A percentile compares a stretch with the other conserved stretches of the same genome.
Conservation (phyloP, 345 rosid species). For the Clausena lansium region DNA sequence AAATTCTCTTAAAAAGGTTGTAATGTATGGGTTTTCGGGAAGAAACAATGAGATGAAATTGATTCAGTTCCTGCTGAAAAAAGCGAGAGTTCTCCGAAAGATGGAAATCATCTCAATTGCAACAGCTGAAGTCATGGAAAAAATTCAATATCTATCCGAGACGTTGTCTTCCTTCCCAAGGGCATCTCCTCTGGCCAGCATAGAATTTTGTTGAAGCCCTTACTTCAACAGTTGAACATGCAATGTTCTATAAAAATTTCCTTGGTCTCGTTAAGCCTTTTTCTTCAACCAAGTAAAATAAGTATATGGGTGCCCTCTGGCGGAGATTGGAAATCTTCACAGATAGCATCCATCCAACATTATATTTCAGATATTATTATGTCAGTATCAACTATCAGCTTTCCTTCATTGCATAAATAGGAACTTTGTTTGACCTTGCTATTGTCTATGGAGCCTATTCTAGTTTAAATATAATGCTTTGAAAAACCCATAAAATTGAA, state of each 20-base stretch:
- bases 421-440: background rate
- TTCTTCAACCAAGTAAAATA: background rate
- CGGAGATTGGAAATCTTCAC: background rate
- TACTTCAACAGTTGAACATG: background rate
- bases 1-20: constrained; percentile 15
- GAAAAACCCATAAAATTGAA: background rate
- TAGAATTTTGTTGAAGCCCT: background rate
- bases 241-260: background rate
- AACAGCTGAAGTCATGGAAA: background rate
- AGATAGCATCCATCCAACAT: background rate
- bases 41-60: constrained; percentile 6
- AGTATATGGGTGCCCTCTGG: background rate
- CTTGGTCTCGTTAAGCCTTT: background rate
- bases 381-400: background rate
- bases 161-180: background rate
- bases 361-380: background rate
- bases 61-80: constrained; percentile 13
- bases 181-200: background rate
- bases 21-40: constrained; percentile 15
- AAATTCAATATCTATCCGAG: too few relatives aligned
- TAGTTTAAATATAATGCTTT: background rate
- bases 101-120: background rate
- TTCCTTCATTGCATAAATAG: background rate
- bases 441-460: background rate
- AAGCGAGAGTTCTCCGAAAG: constrained; percentile 7